Evolutionary conservation across 2,329 filamentous ascomycete genomes (phyloP).

Genomic region (Penicillium thymicola): DNA sequence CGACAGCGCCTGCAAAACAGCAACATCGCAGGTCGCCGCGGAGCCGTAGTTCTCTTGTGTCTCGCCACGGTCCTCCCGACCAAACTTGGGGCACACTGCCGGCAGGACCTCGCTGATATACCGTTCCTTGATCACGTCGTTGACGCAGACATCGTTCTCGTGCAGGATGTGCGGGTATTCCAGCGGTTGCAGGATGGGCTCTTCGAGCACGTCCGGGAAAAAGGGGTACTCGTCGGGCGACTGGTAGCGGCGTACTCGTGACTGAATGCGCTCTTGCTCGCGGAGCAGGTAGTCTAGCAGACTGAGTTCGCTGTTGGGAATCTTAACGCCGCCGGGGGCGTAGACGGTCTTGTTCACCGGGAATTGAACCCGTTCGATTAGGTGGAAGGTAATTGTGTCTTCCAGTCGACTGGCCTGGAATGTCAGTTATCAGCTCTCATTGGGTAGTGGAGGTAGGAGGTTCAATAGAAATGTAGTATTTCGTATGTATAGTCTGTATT

Average conservation of each 20-base stretch:
- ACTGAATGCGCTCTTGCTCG: slow-evolving; percentile 88
- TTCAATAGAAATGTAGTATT: not conserved
- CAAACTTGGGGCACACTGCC: slow-evolving; percentile 70
- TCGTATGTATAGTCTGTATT: not conserved
- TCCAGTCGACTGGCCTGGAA: slow-evolving; percentile 70
- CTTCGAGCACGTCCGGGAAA: slow-evolving; percentile 77
- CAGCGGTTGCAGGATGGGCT: slow-evolving; percentile 81
- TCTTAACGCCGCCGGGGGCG: slow-evolving; percentile 69
- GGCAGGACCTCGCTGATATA: slow-evolving; percentile 84
- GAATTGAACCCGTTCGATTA: slow-evolving; percentile 98
- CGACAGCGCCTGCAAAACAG: slow-evolving; percentile 83
- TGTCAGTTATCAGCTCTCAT: slow-evolving; percentile 6
- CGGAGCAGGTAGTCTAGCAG: slow-evolving; percentile 93
- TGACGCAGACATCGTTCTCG: slow-evolving; percentile 85
- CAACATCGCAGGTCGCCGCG: slow-evolving; percentile 84
- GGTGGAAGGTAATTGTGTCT: slow-evolving; percentile 94
- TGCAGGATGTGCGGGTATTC: slow-evolving; percentile 86
- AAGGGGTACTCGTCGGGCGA: slow-evolving; percentile 97
- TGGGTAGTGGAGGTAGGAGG: not conserved
- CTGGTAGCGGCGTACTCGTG: slow-evolving; percentile 88
- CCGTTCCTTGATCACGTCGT: slow-evolving; percentile 77
- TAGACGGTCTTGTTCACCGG: slow-evolving; percentile 89
- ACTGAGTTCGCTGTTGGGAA: slow-evolving; percentile 70
- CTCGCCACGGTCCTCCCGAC: slow-evolving; percentile 76
- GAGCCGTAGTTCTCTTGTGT: slow-evolving; percentile 93